Percentiles rank a stretch among this genome's conserved stretches.
Evolutionary conservation across 148 eudicot species (phyloP).

Genomic region (Camellia lanceoleosa): DNA sequence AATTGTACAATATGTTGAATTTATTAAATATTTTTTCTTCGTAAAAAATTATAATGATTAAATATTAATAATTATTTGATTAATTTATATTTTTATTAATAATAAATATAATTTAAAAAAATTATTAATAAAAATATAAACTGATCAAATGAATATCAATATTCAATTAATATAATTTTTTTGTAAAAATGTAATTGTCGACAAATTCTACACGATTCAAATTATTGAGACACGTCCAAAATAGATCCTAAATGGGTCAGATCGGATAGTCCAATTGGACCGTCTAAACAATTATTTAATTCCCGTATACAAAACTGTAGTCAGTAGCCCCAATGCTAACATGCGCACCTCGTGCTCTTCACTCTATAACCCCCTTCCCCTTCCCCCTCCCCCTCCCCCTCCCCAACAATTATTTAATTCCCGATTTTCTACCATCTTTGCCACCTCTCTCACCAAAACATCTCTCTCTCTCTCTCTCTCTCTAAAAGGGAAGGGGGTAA

Average conservation of each 20-base stretch:
- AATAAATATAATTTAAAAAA: too few species aligned
- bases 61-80: too few species aligned
- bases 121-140: not conserved
- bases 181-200: not conserved
- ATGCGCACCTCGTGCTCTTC: not conserved
- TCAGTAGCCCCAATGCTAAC: too few species aligned
- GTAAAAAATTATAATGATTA: too few species aligned
- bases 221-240: not conserved
- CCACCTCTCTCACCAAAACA: not conserved
- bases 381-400: not conserved
- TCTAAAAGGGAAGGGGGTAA: too few species aligned
- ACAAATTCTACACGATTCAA: not conserved
- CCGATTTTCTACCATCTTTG: not conserved
- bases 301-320: too few species aligned
- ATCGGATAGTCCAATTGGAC: too few species aligned
- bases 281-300: too few species aligned
- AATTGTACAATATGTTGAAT: not conserved
- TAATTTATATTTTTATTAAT: too few species aligned
- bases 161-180: not conserved
- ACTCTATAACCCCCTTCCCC: not conserved
- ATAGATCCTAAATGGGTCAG: too few species aligned
- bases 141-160: not conserved
- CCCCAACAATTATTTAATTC: too few species aligned
- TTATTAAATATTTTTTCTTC: not conserved
- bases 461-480: not conserved